Evolutionary conservation across 371 early-diverging fungal genomes (phyloP), one percentile per base, ranked within the genome.

Genomic region (Capillidium heterosporum): DNA sequence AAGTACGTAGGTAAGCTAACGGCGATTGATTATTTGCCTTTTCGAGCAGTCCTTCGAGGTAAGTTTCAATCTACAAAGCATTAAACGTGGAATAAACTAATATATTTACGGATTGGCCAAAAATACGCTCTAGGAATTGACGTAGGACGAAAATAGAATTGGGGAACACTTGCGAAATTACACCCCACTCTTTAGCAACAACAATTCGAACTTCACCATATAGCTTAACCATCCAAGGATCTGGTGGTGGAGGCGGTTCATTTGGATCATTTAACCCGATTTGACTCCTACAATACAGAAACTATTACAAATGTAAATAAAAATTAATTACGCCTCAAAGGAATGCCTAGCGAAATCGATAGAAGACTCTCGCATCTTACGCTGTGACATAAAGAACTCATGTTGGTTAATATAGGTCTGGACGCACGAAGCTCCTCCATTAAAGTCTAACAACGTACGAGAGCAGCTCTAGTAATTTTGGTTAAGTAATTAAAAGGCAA

Each of bases 341-440:
- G 52, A 31, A 48, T 42, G 11, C 29, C 29, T 63, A 21, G 51
- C 35, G 13, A 64, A 32, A 52, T 43, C 57, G 19, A 42, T 44
- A 1, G 56, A 44, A 15, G 54, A 41, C 55, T 82, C 82, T 39
- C 70, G 73, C 56, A 85, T 68, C 46, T 84, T 82, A 63, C 82
- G 70, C 57, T 84, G 78, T 26, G 85, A 82, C 65, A 89, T 80
- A 61, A 95, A 95, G 60, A 95, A 92, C 57, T 87, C 87, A 61
- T 95, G 94, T 64, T 95, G 97, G 69, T 91, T 93, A 32, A 97
- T 85, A 61, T 92, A 97, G 5, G 80, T 84, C 60, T 91, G 91
- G 15, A 95, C 81, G 61, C 91, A 90, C 0, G 93, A 92, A 47
- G 81, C 75, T 27, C 97, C 95, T 26, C 97, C 95, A 60, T 97